Conservation (phyloP, 2,329 filamentous ascomycete genomes). For the Beauveria sp. region DNA sequence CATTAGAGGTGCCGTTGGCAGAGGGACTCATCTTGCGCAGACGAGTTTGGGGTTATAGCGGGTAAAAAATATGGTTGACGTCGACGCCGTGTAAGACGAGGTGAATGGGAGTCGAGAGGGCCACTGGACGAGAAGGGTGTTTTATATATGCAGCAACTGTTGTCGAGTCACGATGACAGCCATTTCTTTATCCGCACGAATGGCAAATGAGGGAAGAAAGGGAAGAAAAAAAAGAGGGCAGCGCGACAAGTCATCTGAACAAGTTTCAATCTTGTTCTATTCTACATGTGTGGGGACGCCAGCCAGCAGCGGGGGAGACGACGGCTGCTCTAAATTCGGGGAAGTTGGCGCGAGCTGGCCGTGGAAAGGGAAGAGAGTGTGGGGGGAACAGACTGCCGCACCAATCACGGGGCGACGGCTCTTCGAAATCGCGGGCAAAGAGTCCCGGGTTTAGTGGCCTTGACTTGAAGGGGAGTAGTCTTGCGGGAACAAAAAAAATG, state of each 20-base stretch:
- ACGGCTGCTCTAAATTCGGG: not conserved
- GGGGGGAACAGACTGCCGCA: conserved; percentile 3
- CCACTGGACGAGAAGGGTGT: not conserved
- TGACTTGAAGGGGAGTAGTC: too few species aligned
- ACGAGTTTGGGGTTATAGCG: not conserved
- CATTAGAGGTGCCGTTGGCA: conserved; percentile 11
- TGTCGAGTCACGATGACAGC: not conserved
- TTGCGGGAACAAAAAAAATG: not conserved
- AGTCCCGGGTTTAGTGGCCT: too few species aligned
- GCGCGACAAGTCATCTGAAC: not conserved
- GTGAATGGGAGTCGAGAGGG: not conserved
- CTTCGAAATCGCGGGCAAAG: too few species aligned
- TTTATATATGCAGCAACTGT: not conserved
- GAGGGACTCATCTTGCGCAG: conserved; percentile 11
- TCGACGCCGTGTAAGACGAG: not conserved
- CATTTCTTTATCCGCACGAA: not conserved
- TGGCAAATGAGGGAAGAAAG: not conserved
- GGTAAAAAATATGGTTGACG: not conserved
- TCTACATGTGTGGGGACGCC: not conserved
- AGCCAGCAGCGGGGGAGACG: not conserved
- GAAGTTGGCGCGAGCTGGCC: not conserved
- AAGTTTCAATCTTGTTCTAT: not conserved
- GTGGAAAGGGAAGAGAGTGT: not conserved
- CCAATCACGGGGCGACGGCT: conserved; percentile 7
- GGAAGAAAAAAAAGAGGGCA: not conserved